Percentiles rank a stretch among this genome's conserved stretches.
phyloP scores from a whole-genome alignment of 306 rosid species.

The Pterocarpus macrocarpus region DNA sequence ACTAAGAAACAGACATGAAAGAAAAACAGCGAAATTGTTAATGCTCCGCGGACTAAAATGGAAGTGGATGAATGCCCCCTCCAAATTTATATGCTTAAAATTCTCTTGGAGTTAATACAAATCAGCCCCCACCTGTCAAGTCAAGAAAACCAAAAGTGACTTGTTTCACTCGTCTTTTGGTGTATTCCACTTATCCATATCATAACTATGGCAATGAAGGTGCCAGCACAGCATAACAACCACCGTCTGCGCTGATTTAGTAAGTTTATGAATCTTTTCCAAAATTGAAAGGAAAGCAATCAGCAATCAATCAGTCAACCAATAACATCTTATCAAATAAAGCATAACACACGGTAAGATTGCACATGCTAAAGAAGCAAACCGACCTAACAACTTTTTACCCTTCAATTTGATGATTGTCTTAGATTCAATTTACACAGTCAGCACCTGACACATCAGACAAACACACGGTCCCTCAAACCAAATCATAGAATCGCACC shows the following conservation, averaged over 20 bases:
- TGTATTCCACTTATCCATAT: conserved; percentile 52
- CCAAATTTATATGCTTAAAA: conserved; percentile 45
- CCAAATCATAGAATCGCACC: conserved; percentile 23
- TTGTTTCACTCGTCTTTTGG: conserved; percentile 44
- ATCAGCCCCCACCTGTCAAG: conserved; percentile 60
- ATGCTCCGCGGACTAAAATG: conserved; percentile 32
- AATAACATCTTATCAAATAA: conserved; percentile 44
- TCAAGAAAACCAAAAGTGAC: conserved; percentile 46
- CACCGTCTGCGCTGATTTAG: conserved; percentile 56
- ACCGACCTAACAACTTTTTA: conserved; percentile 43
- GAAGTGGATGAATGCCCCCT: conserved; percentile 34
- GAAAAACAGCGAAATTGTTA: conserved; percentile 22
- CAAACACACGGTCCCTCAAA: conserved; percentile 36
- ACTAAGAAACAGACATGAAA: conserved; percentile 43
- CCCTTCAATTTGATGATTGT: conserved; percentile 40
- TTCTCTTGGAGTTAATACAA: conserved; percentile 30
- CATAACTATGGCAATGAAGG: conserved; percentile 53
- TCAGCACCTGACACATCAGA: conserved; percentile 41
- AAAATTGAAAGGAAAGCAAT: conserved; percentile 47
- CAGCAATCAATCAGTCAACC: conserved; percentile 53
- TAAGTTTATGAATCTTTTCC: conserved; percentile 53
- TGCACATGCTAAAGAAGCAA: conserved; percentile 48
- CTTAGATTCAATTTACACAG: conserved; percentile 28
- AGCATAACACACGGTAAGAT: conserved; percentile 42
- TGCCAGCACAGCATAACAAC: conserved; percentile 55